Evolutionary conservation across 371 early-diverging fungal genomes (phyloP), one percentile per base, ranked within the genome.

Genomic region (Lichtheimia corymbifera): DNA sequence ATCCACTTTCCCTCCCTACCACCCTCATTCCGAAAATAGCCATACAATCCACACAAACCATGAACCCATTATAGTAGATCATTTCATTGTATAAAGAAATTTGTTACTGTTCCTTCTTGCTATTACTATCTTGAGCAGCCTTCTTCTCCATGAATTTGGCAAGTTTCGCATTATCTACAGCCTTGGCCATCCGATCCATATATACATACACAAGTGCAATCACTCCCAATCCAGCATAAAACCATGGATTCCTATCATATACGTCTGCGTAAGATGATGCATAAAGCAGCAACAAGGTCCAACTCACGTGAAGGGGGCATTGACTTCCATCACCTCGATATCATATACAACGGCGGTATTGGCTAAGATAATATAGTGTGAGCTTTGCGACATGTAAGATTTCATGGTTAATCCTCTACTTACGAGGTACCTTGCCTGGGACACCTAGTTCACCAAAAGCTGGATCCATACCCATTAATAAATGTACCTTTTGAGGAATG

Each of bases 261-360:
- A 51, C 30, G 15, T 51, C 5, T 50, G 22, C 14, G 40, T 17
- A 40, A 24, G 15, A 12, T 0, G 17, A 22, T 2, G 4, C 14
- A 35, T 15, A 4, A 22, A n/a, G 40, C 25, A 52, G 35, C 1
- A 53, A 24, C 59, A 51, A 30, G 41, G 14, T 11, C 22, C 4
- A 11, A 22, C 72, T 63, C 72, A 79, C 79, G 50, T 63, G 53
- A 66, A 72, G 12, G 76, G 73, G 2, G 70, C 58, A 13, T 66
- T 49, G 17, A 70, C 62, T 13, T 70, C 13, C 11, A 76, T 14
- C 22, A 73, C 43, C 40, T 79, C 79, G 35, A 79, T 68, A 27
- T 79, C 79, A 44, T 68, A 72, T 9, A 79, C 58, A 24, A 79
- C 44, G 13, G 74, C 67, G 14, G 76, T 66, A 51, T 74, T 69